Base-by-base conservation (phyloP, 2,329 filamentous ascomycete genomes). In the Neofusicoccum laricinum region DNA sequence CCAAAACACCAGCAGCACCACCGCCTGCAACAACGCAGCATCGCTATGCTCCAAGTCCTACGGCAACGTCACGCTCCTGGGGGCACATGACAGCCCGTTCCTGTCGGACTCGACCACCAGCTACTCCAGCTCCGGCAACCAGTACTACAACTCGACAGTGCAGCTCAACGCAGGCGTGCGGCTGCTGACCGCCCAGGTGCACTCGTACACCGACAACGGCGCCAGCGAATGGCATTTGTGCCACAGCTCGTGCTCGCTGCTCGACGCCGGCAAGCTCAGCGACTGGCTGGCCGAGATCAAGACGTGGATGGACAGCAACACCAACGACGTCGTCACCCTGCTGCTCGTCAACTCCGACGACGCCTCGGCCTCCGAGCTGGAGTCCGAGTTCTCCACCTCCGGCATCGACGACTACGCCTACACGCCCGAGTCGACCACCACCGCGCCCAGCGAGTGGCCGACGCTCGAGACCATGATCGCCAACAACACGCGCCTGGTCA, bases 21-120 rank as follows among this genome's bases (percentile, higher is more conserved):
- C 63, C 21, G 85, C 85, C 34, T 93, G 90, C 83, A 93, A 93
- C 79, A 92, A 92, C 79, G 91, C 88, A 0, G 88, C 89, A 0
- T 77, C 81, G 41, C 84, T 93, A 19, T 93, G 90, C 81, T 79
- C 78, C 66, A 86, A 86, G 67, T 79, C 84, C 15, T 93, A 93
- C 78, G 87, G 85, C 76, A 84, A 88, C 66, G 83, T 93, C 68
- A 91, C 90, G 1, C 84, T 92, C 73, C 84, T 92, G 72, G 89
- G 89, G 32, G 88, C 88, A 21, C 89, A 92, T 77, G 84, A 91
- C 76, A 86, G 84, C 66, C 81, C 89, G 12, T 92, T 91, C 72
- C 74, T 91, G 36, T 81, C 88, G 55, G 86, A 90, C 70, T 75
- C 77, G n/a, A 83, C 80, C 65, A 88, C 84, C 0, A 77, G 77